Evolutionary conservation across 441 rosid genomes (phyloP).

Genomic region (Gossypium trilobum): DNA sequence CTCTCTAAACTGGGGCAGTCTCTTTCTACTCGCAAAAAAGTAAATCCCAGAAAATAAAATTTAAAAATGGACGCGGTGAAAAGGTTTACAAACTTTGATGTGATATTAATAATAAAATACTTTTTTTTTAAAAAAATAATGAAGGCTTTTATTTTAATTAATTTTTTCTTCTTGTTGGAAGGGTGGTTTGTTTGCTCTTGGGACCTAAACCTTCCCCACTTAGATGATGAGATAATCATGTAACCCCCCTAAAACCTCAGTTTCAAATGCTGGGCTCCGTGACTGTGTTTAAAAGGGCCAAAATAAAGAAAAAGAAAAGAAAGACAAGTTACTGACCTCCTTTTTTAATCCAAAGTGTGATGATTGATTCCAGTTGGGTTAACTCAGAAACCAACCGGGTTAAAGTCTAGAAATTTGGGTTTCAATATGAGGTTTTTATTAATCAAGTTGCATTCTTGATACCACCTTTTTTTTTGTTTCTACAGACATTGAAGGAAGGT

Average conservation of each 20-base stretch:
- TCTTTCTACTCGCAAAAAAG: conserved; percentile 23
- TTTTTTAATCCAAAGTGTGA: conserved; percentile 23
- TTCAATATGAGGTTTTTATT: conserved; percentile 20
- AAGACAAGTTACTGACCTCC: conserved; percentile 15
- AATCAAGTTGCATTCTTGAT: conserved; percentile 38
- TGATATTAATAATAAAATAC: conserved; percentile 11
- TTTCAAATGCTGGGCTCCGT: conserved; percentile 30
- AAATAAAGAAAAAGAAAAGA: background rate
- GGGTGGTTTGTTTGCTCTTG: conserved; percentile 35
- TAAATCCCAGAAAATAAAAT: background rate
- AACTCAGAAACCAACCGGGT: conserved; percentile 39
- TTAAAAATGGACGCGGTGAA: background rate
- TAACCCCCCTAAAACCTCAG: conserved; percentile 26
- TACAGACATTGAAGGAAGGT: conserved; percentile 26
- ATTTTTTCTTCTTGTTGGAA: conserved; percentile 5
- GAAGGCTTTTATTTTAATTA: background rate
- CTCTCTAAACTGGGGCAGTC: conserved; percentile 34
- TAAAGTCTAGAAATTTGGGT: conserved; percentile 18
- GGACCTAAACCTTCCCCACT: conserved; percentile 34
- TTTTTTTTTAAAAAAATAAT: too few species aligned
- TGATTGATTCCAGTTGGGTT: conserved; percentile 51
- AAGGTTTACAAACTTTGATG: conserved; percentile 10
- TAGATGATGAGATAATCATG: conserved; percentile 90
- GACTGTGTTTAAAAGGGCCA: background rate
- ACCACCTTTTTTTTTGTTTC: conserved; percentile 23